Base-by-base conservation (phyloP, 306 rosid species). In the Cicer pinnatifidum region DNA sequence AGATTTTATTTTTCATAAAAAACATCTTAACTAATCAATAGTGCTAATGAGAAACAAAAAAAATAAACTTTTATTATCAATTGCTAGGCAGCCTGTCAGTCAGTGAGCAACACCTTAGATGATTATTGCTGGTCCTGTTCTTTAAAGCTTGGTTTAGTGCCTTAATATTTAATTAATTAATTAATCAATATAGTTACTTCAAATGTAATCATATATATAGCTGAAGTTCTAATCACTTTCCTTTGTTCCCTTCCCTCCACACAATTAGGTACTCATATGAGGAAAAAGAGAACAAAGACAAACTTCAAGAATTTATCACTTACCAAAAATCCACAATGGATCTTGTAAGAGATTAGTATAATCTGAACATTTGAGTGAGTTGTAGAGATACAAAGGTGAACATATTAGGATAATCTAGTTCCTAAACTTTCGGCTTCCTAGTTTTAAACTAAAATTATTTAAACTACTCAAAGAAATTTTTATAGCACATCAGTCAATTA, bases 191-290 rank as follows among this genome's bases (percentile, higher is more conserved):
- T 67, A 40, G 61, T 50, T 59, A 41, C 60, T 15, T 58, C 35
- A 15, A 41, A 20, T 35, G 48, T 12, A 60, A 67, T 56, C 62
- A 56, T 20, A 7, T 65, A n/a, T 60, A 47, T n/a, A 60, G 40
- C 41, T 65, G 1, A 83, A 72, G 40, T 75, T 80, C 79, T 66
- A 60, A 72, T 67, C 79, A 67, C 84, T 72, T 80, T 80, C 84
- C 71, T 48, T 3, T 80, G 84, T 80, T 73, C 71, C 87, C 84
- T 76, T 76, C 82, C 82, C 51, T 72, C 84, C 80, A 16, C 51
- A 76, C 87, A 84, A 61, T 80, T 76, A 80, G 82, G 84, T 71
- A 67, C 75, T 37, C 1, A 44, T 28, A 5, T 9, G 3, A 48
- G 60, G 10, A 46, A 16, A 71, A 6, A 11, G 39, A 62, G 57